phyloP scores from a whole-genome alignment of 495 filamentous ascomycete genomes.

The Annulohypoxylon bovei region DNA sequence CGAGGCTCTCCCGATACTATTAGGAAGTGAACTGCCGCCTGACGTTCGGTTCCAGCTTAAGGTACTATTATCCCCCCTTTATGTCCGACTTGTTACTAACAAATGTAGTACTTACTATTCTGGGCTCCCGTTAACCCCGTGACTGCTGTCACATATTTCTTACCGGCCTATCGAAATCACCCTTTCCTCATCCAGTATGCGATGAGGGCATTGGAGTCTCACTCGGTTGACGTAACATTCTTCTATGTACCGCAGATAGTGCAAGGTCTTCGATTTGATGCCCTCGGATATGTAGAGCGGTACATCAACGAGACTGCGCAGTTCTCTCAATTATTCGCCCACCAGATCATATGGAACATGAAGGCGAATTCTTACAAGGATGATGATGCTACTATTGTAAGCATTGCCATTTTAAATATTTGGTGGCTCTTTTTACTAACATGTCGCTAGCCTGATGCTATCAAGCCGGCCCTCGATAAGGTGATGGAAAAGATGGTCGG shows the following conservation, averaged over 20 bases:
- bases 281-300: constrained; percentile 91
- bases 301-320: constrained; percentile 97
- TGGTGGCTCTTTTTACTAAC: constrained; percentile 48
- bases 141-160: constrained; percentile 89
- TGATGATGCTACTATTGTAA: constrained; percentile 87
- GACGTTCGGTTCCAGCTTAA: constrained; percentile 89
- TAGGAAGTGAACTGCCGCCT: constrained; percentile 75
- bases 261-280: constrained; percentile 94
- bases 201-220: constrained; percentile 91
- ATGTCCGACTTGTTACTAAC: constrained; percentile 48
- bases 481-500: constrained; percentile 85
- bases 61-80: constrained; percentile 56
- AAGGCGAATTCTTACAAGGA: constrained; percentile 99
- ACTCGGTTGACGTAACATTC: constrained; percentile 95
- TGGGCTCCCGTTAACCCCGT: constrained; percentile 95
- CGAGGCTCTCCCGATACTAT: constrained; percentile 81
- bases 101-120: constrained; percentile 80
- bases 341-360: constrained; percentile 99
- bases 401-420: constrained; percentile 39
- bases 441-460: constrained; percentile 75
- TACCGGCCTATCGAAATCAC: constrained; percentile 93
- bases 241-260: constrained; percentile 99
- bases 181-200: constrained; percentile 96
- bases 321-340: constrained; percentile 94
- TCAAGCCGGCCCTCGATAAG: constrained; percentile 92